These are phyloP conservation scores for Lathyrus tuberosus DNA, from an alignment of 306 rosid genomes.

Conservation along the genomic window DNA sequence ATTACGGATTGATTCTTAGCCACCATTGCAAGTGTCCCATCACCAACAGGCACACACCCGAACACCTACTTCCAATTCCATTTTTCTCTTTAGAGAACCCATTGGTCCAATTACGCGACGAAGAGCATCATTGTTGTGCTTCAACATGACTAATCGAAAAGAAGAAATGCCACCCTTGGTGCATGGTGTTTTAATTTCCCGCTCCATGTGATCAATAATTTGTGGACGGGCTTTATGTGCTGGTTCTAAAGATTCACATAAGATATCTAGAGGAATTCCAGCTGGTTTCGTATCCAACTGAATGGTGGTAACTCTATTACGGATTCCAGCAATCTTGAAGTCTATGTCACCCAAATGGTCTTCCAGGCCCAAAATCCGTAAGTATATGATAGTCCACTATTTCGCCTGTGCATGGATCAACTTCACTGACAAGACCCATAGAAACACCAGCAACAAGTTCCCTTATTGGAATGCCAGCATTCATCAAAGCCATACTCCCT, in stretches of 20 bases:
- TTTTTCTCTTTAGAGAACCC: conserved; percentile 74
- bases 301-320: conserved; percentile 82
- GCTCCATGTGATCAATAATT: conserved; percentile 88
- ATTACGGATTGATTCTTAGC: conserved; percentile 81
- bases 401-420: conserved; percentile 75
- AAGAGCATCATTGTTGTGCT: conserved; percentile 76
- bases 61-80: conserved; percentile 90
- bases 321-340: conserved; percentile 93
- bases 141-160: conserved; percentile 78
- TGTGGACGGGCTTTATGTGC: conserved; percentile 89
- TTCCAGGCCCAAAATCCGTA: conserved; percentile 99
- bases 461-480: conserved; percentile 86
- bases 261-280: conserved; percentile 89
- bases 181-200: conserved; percentile 72
- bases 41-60: conserved; percentile 90
- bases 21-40: conserved; percentile 79
- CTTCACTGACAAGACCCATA: conserved; percentile 86
- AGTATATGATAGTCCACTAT: conserved; percentile 79
- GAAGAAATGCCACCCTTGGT: conserved; percentile 55
- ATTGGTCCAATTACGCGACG: conserved; percentile 92
- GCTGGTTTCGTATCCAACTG: conserved; percentile 97
- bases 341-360: conserved; percentile 99
- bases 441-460: conserved; percentile 97
- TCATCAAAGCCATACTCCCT: conserved; percentile 97
- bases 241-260: conserved; percentile 83